A percentile compares a stretch with the other conserved stretches of the same genome.
Evolutionary conservation across 441 rosid genomes (phyloP).

Genomic region (Eruca vesicaria): DNA sequence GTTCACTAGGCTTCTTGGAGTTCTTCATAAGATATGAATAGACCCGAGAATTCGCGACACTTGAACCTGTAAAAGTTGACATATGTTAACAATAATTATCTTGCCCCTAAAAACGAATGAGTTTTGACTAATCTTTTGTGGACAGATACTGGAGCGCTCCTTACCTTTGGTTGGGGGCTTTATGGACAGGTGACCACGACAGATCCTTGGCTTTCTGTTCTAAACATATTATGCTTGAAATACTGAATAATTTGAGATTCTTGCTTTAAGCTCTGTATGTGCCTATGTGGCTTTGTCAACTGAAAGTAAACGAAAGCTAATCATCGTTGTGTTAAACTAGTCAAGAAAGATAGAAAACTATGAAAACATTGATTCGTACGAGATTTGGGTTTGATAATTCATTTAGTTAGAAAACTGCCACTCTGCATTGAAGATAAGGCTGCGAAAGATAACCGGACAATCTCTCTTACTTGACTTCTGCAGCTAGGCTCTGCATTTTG

Average conservation of each 20-base stretch:
- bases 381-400: background rate
- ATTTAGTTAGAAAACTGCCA: background rate
- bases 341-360: background rate
- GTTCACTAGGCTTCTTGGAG: background rate
- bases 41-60: background rate
- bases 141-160: conserved; percentile 95
- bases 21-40: background rate
- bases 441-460: background rate
- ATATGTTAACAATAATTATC: background rate
- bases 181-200: conserved; percentile 86
- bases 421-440: conserved; percentile 1
- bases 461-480: background rate
- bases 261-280: background rate
- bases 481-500: background rate
- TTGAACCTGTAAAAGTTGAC: background rate
- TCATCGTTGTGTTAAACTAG: conserved; percentile 13
- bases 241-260: conserved; percentile 5
- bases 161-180: conserved; percentile 99
- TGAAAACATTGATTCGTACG: background rate
- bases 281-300: background rate
- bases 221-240: background rate
- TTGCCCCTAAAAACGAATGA: background rate
- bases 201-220: conserved; percentile 1
- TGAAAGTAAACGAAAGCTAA: background rate
- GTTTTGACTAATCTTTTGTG: conserved; percentile 21